These are phyloP conservation scores for Volutella citrinella DNA, from an alignment of 2,329 filamentous ascomycete genomes.

Conservation along the genomic window DNA sequence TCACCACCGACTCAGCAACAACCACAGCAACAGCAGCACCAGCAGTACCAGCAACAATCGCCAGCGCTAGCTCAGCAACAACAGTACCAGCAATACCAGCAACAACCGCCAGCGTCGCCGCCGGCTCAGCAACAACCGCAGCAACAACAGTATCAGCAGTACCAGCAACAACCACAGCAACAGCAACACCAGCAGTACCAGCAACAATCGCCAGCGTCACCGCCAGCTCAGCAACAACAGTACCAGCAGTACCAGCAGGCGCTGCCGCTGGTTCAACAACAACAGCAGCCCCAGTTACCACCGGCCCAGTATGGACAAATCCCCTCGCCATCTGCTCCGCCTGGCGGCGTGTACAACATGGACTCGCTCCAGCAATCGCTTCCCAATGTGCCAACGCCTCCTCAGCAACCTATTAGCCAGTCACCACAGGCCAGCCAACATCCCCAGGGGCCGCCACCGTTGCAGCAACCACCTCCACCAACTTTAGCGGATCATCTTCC, in stretches of 20 bases:
- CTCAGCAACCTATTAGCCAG: no score
- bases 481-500: no score
- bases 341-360: constrained; percentile 5
- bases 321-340: background rate
- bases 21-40: constrained; percentile 1
- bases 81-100: background rate
- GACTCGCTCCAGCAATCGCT: constrained; percentile 4
- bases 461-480: no score
- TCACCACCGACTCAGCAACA: no score
- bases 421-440: background rate
- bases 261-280: background rate
- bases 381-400: background rate
- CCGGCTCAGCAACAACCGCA: background rate
- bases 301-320: background rate
- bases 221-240: background rate
- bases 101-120: background rate
- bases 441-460: background rate
- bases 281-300: background rate
- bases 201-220: no score
- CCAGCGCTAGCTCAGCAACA: background rate
- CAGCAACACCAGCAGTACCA: no score
- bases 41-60: background rate
- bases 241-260: background rate
- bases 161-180: no score
- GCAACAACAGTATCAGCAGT: no score